These are phyloP conservation scores for Amanita molliuscula DNA, from an alignment of 768 basidiomycete species.

Conservation along the genomic window DNA sequence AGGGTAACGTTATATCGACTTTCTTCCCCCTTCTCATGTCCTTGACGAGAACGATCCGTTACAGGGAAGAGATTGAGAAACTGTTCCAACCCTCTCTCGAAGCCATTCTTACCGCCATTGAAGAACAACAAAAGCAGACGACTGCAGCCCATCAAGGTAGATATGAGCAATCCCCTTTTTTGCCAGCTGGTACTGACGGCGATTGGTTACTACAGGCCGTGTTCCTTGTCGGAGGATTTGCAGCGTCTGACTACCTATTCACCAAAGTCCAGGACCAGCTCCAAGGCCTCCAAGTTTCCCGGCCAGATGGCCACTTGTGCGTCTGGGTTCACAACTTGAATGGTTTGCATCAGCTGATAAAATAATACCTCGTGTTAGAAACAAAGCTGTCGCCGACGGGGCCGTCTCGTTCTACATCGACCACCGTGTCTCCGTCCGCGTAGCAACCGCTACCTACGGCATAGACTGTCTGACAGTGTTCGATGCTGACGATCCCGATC, in stretches of 20 bases:
- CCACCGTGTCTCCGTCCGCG: conserved; percentile 35
- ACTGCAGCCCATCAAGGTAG: conserved; percentile 1
- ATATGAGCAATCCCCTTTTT: background rate
- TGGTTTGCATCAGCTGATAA: background rate
- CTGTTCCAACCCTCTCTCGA: conserved; percentile 4
- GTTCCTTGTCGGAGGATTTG: conserved; percentile 49
- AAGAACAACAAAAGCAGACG: background rate
- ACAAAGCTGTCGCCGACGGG: conserved; percentile 39
- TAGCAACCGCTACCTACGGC: conserved; percentile 40
- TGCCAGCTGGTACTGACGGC: conserved; percentile 8
- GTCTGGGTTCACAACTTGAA: background rate
- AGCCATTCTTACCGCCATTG: background rate
- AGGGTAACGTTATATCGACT: conserved; percentile 14
- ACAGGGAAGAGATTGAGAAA: conserved; percentile 3
- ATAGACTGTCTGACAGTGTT: conserved; percentile 2
- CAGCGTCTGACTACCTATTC: conserved; percentile 47
- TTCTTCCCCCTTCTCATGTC: background rate
- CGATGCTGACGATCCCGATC: conserved; percentile 27
- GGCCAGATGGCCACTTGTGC: conserved; percentile 43
- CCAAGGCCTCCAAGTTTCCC: conserved; percentile 29
- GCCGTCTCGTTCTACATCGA: conserved; percentile 33
- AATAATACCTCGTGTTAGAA: background rate
- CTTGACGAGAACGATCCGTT: background rate
- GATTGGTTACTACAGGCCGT: conserved; percentile 19
- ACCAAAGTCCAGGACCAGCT: conserved; percentile 28